Evolutionary conservation across 129 eudicot genomes (phyloP), one percentile per base, ranked within the genome.

Genomic region (Erigeron canadensis): DNA sequence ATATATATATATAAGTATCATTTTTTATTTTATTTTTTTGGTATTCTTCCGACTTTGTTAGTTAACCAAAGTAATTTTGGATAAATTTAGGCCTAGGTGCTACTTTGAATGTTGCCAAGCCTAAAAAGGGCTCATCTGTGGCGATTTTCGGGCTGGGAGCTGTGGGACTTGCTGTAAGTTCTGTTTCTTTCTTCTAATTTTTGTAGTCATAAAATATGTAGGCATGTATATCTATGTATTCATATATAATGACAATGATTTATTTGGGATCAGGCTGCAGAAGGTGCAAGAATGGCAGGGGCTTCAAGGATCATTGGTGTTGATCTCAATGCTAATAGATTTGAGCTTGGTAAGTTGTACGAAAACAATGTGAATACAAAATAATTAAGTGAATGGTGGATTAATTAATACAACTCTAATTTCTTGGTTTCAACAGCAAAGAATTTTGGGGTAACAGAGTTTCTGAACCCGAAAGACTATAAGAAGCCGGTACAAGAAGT

Each of bases 31-130:
- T n/a, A n/a, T n/a, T n/a, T n/a, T n/a, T n/a, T n/a, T n/a, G n/a
- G n/a, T n/a, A n/a, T n/a, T n/a, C n/a, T n/a, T n/a, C n/a, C n/a
- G n/a, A n/a, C n/a, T 41, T 68, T 9, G 3, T 12, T 16, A 11
- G n/a, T 1, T 7, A 38, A 65, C 2, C 12, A 9, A 72, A 23
- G 3, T 37, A 6, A 6, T 23, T 34, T 8, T 16, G 6, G 43
- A 62, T 17, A 21, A 40, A 7, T 71, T 23, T 39, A 85, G 96
- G 96, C 37, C 85, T 92, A 17, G 98, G 98, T 44, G 94, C 98
- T 53, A 89, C 98, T 69, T 13, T 92, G 76, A 92, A 92, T 80
- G 97, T 91, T 80, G 97, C 97, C 1, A 92, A 92, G 69, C 98
- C 98, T 1, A 75, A 67, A 48, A 79, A 79, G 79, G 98, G 95